These are phyloP conservation scores for Macrocybe gigantea DNA, from an alignment of 768 basidiomycete genomes.

Conservation along the genomic window DNA sequence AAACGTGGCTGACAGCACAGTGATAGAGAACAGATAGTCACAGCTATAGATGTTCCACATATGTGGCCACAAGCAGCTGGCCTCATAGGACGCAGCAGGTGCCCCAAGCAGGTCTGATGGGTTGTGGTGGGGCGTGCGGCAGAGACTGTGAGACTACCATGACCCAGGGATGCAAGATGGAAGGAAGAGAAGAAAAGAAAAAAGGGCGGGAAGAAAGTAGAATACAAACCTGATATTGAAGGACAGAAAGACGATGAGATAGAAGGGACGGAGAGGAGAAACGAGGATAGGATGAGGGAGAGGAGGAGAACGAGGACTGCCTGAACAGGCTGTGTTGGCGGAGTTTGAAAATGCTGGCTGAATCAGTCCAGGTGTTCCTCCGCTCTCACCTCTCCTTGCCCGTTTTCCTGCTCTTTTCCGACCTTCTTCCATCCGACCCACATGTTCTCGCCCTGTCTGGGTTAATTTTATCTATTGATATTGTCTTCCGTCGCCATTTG, in stretches of 20 bases:
- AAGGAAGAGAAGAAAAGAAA: slow-evolving; percentile 7
- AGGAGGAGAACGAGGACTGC: slow-evolving; percentile 33
- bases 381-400: neutral
- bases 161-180: neutral
- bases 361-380: slow-evolving; percentile 12
- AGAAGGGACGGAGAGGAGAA: slow-evolving; percentile 18
- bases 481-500: neutral
- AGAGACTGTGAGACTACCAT: too few species aligned
- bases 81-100: too few species aligned
- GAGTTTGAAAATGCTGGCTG: slow-evolving; percentile 40
- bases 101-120: too few species aligned
- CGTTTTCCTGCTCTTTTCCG: neutral
- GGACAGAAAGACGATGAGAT: too few species aligned
- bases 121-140: too few species aligned
- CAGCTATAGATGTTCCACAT: too few species aligned
- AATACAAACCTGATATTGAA: too few species aligned
- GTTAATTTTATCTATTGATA: neutral
- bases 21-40: neutral
- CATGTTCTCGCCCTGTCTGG: neutral
- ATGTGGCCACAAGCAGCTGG: too few species aligned
- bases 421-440: slow-evolving; percentile 1
- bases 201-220: slow-evolving; percentile 11
- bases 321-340: slow-evolving; percentile 42
- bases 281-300: slow-evolving; percentile 20
- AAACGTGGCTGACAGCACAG: slow-evolving; percentile 27